Evolutionary conservation across 129 eudicot species (phyloP).

Genomic region (Artemisia argyi): DNA sequence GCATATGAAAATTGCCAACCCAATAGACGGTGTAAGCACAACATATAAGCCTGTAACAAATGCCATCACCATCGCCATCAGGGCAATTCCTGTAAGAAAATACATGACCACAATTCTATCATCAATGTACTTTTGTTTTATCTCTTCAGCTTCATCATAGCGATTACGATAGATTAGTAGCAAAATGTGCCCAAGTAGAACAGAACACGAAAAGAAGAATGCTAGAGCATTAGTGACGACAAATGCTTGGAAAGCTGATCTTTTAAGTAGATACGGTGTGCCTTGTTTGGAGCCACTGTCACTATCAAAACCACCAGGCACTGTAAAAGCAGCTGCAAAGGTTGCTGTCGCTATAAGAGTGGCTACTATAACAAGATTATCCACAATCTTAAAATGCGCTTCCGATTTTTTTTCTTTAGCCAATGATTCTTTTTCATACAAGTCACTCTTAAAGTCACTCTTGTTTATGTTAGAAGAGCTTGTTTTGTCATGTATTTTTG

Average conservation of each 20-base stretch:
- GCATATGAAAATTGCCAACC: slow-evolving; percentile 1
- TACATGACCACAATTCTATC: neutral
- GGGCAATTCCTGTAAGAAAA: neutral
- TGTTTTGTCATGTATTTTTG: too few relatives aligned
- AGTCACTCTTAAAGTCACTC: too few relatives aligned
- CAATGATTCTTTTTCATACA: too few relatives aligned
- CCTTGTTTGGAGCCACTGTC: neutral
- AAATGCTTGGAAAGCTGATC: neutral
- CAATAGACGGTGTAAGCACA: neutral
- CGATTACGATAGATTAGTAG: neutral
- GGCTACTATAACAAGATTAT: neutral
- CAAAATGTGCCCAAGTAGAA: neutral
- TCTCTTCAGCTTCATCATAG: neutral
- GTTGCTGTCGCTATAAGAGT: slow-evolving; percentile 4
- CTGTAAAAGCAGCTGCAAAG: neutral
- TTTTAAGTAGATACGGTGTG: neutral
- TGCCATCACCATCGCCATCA: neutral
- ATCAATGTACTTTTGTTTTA: neutral
- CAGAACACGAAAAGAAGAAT: neutral
- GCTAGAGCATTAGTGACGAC: neutral
- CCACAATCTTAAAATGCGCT: neutral
- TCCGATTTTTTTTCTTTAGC: too few relatives aligned
- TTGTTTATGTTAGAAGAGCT: too few relatives aligned
- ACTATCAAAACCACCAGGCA: slow-evolving; percentile 2
- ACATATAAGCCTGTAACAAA: neutral